Base-by-base conservation (phyloP, 1,284 basidiomycete genomes). In the Ganoderma resinaceum region DNA sequence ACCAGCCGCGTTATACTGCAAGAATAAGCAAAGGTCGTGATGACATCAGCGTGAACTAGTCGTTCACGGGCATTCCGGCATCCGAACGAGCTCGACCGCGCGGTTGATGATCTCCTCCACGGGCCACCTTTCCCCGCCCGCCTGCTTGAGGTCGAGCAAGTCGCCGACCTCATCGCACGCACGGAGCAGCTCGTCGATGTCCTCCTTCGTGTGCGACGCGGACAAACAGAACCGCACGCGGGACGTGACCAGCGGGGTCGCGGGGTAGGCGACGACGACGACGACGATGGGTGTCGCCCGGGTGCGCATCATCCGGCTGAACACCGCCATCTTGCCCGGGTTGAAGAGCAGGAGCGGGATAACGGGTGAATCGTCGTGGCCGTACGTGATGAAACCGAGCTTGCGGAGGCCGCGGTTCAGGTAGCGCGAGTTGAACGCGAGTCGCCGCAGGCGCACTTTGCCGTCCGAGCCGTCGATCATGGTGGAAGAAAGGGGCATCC, bases 311-410 rank as follows among this genome's bases (percentile, higher is more conserved):
- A 97, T 88, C 23, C 93, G 87, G 75, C 92, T 91, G 84, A 96
- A 97, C 76, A 91, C 86, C 67, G 87, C 87, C 94, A 97, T 95
- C 83, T 97, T 97, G 64, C 94, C 97, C 0, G 96, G 96, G 78
- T 96, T 90, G 87, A 96, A 99, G 49, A 99, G 85, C 67, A 99
- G 85, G 57, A 99, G 84, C 0, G 98, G 98, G 3, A 99, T 92
- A 74, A 99, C 96, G 3, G 98, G 97, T 31, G 94, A 96, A 76
- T 96, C 92, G 63, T 91, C 89, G 80, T 95, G 91, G 0, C 97
- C 96, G 76, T 97, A 99, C 11, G 95, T 94, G 84, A 99, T 98
- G 85, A 99, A 99, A 0, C 97, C 98, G 49, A 99, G 90, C 80
- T 96, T 97, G 75, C 90, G 86, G 65, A 99, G 86, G 5, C 93